A percentile compares a stretch with the other conserved stretches of the same genome.
phyloP scores from a whole-genome alignment of 2,329 filamentous ascomycete species.

The Aspergillus fischeri region DNA sequence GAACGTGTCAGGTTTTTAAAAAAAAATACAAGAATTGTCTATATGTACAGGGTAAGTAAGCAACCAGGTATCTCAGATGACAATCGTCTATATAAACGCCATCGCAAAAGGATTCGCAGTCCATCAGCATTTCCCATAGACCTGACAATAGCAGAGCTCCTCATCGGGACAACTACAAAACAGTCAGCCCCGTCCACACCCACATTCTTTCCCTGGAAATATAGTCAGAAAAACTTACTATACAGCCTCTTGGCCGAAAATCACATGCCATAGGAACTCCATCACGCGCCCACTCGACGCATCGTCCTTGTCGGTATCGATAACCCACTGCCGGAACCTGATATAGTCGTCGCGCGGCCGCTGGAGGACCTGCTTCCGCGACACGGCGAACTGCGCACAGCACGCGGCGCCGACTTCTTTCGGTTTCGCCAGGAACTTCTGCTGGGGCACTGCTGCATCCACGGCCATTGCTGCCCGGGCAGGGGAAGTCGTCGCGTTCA shows the following conservation, averaged over 20 bases:
- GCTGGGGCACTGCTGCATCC: constrained; percentile 4
- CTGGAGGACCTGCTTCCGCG: constrained; percentile 47
- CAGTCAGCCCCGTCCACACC: background rate
- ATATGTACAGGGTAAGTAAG: background rate
- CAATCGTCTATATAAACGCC: background rate
- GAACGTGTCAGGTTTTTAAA: too few species aligned
- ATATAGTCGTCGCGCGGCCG: constrained; percentile 53
- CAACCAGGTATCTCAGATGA: background rate
- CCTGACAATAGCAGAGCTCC: constrained; percentile 34
- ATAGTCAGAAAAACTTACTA: constrained; percentile 27
- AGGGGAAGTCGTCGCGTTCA: constrained; percentile 21
- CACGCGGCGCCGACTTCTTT: constrained; percentile 54
- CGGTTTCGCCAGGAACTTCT: constrained; percentile 42
- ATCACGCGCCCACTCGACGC: constrained; percentile 56
- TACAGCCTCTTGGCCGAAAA: constrained; percentile 42
- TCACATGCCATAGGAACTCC: constrained; percentile 64
- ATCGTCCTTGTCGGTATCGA: constrained; percentile 54
- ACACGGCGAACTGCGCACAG: constrained; percentile 63
- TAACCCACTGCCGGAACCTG: constrained; percentile 56
- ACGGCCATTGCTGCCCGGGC: background rate
- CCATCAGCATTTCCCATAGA: constrained; percentile 30
- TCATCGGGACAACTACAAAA: constrained; percentile 30
- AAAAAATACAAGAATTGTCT: background rate
- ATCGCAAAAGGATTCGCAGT: background rate
- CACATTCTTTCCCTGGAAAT: background rate